These are phyloP conservation scores for Nymphaea thermarum DNA, from an alignment of 164 flowering plant species.

Conservation along the genomic window DNA sequence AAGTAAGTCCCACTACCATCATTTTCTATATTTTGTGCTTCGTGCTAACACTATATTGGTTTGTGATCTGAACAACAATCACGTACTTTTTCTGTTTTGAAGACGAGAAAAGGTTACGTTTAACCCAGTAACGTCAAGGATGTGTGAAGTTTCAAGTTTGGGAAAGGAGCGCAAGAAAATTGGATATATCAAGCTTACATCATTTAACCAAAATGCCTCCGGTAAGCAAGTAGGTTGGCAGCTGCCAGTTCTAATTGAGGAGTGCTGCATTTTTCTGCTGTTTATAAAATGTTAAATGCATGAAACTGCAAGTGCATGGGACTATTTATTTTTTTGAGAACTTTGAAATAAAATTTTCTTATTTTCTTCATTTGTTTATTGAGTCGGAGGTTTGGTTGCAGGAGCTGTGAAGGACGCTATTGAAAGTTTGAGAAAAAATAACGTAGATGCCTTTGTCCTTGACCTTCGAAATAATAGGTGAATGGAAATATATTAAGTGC, in stretches of 20 bases:
- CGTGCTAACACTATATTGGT: neutral
- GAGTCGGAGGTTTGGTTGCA: conserved; percentile 11
- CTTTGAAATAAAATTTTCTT: no score
- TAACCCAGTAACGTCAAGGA: conserved; percentile 80
- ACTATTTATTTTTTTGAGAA: no score
- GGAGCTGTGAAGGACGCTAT: conserved; percentile 92
- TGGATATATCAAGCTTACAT: conserved; percentile 84
- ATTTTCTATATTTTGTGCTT: neutral
- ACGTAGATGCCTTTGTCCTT: conserved; percentile 79
- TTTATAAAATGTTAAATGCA: no score
- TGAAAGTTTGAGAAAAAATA: conserved; percentile 53
- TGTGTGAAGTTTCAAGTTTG: conserved; percentile 50
- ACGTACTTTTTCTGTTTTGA: conserved; percentile 6
- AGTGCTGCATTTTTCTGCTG: no score
- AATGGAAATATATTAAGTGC: neutral
- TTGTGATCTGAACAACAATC: neutral
- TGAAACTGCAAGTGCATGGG: no score
- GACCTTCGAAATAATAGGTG: conserved; percentile 99
- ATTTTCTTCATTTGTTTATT: no score
- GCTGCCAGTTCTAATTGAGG: no score
- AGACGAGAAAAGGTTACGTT: conserved; percentile 81
- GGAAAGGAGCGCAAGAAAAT: conserved; percentile 56
- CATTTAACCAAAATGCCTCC: conserved; percentile 89
- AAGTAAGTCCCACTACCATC: conserved; percentile 32
- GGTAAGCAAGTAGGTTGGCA: conserved; percentile 23